These are phyloP conservation scores for Hygrocybe punicea DNA, from an alignment of 768 basidiomycete species.

Conservation along the genomic window DNA sequence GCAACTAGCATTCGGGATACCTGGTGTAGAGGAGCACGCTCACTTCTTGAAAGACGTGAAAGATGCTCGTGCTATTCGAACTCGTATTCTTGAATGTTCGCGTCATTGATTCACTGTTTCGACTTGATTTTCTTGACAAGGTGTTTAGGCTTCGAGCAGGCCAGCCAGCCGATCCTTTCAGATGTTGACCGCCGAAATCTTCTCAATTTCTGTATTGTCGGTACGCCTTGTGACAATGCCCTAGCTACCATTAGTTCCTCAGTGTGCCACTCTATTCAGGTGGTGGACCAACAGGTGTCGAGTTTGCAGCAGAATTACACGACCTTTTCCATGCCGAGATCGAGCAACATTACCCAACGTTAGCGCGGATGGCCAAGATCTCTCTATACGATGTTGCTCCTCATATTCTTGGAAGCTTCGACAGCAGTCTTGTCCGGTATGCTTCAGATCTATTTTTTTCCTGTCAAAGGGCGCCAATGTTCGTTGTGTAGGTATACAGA, in stretches of 20 bases:
- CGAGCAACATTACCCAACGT: constrained; percentile 53
- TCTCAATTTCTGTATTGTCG: constrained; percentile 85
- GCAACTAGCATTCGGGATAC: constrained; percentile 57
- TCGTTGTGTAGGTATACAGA: constrained; percentile 53
- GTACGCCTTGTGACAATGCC: constrained; percentile 34
- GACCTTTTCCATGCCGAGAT: constrained; percentile 73
- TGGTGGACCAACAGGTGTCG: constrained; percentile 77
- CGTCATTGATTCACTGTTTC: background rate
- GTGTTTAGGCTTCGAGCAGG: constrained; percentile 72
- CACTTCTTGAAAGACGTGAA: constrained; percentile 79
- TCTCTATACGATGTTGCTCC: constrained; percentile 82
- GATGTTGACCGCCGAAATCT: constrained; percentile 72
- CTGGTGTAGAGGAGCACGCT: constrained; percentile 77
- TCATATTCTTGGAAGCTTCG: constrained; percentile 71
- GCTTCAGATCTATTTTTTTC: constrained; percentile 12
- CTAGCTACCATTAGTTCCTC: constrained; percentile 2
- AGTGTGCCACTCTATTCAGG: constrained; percentile 36
- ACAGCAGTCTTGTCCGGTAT: constrained; percentile 60
- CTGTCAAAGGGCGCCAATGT: background rate
- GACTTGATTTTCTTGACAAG: background rate
- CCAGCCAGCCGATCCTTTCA: constrained; percentile 72
- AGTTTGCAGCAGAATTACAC: constrained; percentile 80
- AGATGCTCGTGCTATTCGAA: constrained; percentile 69
- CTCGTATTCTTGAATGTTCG: constrained; percentile 70
- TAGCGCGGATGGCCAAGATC: constrained; percentile 64